Percentiles rank a stretch among this genome's conserved stretches.
Conservation (phyloP, 164 flowering plant species). For the Dillenia turbinata region DNA sequence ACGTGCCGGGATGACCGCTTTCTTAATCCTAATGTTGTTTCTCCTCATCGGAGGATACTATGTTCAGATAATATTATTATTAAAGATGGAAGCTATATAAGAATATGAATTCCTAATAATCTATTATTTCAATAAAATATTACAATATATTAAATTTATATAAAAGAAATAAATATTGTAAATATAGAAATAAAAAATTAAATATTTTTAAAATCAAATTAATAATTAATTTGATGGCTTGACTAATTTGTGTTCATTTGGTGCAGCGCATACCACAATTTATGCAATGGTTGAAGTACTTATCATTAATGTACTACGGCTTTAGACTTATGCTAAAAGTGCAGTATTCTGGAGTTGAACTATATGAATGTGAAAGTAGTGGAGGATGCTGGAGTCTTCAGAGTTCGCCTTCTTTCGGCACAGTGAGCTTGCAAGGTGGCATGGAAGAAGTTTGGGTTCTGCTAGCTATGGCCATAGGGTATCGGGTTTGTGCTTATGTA, state of each 20-base stretch:
- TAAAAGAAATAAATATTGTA: too few relatives aligned
- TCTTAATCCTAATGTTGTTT: conserved; percentile 80
- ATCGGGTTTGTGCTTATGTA: conserved; percentile 63
- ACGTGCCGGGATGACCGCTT: conserved; percentile 90
- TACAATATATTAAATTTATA: too few relatives aligned
- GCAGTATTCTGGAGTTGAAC: conserved; percentile 76
- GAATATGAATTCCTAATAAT: too few relatives aligned
- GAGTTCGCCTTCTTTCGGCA: conserved; percentile 86
- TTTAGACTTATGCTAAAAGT: conserved; percentile 87
- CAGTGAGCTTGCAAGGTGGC: conserved; percentile 73
- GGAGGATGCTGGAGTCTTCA: conserved; percentile 74
- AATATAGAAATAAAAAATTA: too few relatives aligned
- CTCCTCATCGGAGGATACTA: conserved; percentile 98
- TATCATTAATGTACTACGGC: conserved; percentile 84
- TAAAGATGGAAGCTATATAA: too few relatives aligned
- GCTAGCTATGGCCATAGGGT: conserved; percentile 74
- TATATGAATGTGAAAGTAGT: conserved; percentile 70
- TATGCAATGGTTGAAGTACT: conserved; percentile 90
- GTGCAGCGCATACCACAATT: conserved; percentile 92
- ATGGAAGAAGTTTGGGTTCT: conserved; percentile 82
- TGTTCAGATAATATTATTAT: conserved; percentile 58
- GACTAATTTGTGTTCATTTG: background rate
- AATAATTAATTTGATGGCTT: too few relatives aligned
- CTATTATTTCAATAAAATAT: too few relatives aligned
- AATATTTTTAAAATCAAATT: too few relatives aligned